Evolutionary conservation across 495 filamentous ascomycete species (phyloP), one percentile per base, ranked within the genome.

Genomic region (Penicillium antarcticum): DNA sequence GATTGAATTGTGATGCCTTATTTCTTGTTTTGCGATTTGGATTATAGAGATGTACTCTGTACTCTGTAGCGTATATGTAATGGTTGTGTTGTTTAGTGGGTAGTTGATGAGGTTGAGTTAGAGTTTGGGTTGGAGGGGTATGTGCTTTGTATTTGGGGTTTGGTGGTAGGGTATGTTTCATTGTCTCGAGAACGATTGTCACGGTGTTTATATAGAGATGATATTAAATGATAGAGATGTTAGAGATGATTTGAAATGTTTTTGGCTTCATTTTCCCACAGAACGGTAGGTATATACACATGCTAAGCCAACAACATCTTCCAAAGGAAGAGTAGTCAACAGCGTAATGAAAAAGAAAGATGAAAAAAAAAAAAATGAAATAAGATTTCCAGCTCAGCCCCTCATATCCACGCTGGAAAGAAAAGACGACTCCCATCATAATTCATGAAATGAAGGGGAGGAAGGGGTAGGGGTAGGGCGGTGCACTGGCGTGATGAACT

Each of bases 341-440:
- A n/a, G 40, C 35, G 19, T n/a, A 31, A 41, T 47, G 55, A 23
- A 48, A 43, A 39, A 43, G 19, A 11, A 26, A 21, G 18, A 42
- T 34, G 31, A 48, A 36, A 12, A 36, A 38, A 51, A 34, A 35
- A 16, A 34, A 14, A 46, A 51, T 39, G 29, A 14, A 46, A 51
- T 39, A 17, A 38, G 48, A 12, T 29, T 39, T 21, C 59, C 52
- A 62, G 56, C 40, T 56, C 48, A 47, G 39, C 23, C 41, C 36
- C 42, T 35, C 43, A 19, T 13, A 17, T 53, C 51, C 35, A 46
- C 23, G 35, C 51, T 53, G 42, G 37, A 36, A 50, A 16, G 19
- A 40, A 49, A 38, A 43, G 48, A 51, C 55, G 57, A 62, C 10
- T 34, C 42, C 62, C 53, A 53, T 63, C 62, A 55, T 63, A 52